Conservation (phyloP, 352 stramenopile species). For the Globisporangium paroecandrum region DNA sequence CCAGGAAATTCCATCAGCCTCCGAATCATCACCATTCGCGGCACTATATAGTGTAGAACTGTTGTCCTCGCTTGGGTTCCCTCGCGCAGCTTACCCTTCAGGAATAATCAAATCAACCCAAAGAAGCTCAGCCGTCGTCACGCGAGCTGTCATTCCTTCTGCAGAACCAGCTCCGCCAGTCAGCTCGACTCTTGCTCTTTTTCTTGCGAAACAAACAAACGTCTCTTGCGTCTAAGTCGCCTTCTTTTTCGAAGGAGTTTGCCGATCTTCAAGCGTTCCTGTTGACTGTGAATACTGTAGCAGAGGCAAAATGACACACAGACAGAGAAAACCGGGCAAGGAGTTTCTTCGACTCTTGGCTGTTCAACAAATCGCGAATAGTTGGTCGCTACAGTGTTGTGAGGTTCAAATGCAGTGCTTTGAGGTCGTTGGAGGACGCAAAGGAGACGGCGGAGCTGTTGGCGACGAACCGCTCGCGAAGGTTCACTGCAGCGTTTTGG, state of each 20-base stretch:
- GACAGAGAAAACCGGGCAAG: not conserved
- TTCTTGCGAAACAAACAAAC: too few relatives aligned
- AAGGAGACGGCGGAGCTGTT: constrained; percentile 43
- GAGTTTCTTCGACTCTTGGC: not conserved
- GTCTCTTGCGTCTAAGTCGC: too few relatives aligned
- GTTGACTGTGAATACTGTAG: not conserved
- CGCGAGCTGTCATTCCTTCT: not conserved
- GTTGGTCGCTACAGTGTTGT: constrained; percentile 24
- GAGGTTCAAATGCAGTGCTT: constrained; percentile 42
- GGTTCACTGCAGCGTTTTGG: constrained; percentile 25
- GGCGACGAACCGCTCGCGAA: constrained; percentile 50
- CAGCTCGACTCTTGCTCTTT: not conserved
- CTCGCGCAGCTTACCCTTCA: not conserved
- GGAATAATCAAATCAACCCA: not conserved
- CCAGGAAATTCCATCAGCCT: not conserved
- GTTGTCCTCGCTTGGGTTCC: too few relatives aligned
- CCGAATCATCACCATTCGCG: not conserved
- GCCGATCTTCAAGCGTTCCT: not conserved
- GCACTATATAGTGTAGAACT: too few relatives aligned
- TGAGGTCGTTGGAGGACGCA: constrained; percentile 53
- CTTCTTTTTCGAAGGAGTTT: not conserved
- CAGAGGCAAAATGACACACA: not conserved
- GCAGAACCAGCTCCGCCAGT: not conserved
- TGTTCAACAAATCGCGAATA: not conserved
- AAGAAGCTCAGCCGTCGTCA: not conserved